Percentiles rank a stretch among this genome's conserved stretches.
These are phyloP conservation scores for Teunomyces aglyptinius DNA, from an alignment of 805 yeast genomes.

Conservation along the genomic window DNA sequence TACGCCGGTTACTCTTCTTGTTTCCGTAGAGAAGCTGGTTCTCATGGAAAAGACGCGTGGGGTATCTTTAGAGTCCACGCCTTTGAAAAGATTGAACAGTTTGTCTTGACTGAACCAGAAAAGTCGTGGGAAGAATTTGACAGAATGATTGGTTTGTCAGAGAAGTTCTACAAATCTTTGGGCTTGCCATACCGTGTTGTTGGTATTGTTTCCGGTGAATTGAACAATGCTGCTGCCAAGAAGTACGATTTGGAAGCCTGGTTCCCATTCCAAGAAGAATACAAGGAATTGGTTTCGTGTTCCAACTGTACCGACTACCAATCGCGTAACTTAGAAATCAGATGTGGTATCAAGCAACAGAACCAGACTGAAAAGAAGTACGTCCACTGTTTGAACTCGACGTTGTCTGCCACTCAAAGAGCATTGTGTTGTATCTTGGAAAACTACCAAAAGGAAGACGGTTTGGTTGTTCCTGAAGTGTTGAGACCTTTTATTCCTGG, in stretches of 20 bases:
- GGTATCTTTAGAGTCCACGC: conserved; percentile 99
- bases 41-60: conserved; percentile 99
- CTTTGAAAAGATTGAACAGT: conserved; percentile 97
- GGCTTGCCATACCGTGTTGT: conserved; percentile 96
- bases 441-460: conserved; percentile 97
- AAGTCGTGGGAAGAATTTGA: conserved; percentile 98
- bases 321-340: conserved; percentile 95
- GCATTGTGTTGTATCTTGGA: conserved; percentile 96
- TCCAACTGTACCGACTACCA: conserved; percentile 99
- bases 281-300: conserved; percentile 96
- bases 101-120: conserved; percentile 93
- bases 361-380: conserved; percentile 95
- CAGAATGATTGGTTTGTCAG: conserved; percentile 86
- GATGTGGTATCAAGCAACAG: conserved; percentile 96
- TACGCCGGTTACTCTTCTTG: conserved; percentile 98
- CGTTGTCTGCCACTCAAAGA: conserved; percentile 97
- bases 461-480: conserved; percentile 90
- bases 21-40: conserved; percentile 99
- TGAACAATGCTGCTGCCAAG: conserved; percentile 98
- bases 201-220: conserved; percentile 97
- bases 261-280: conserved; percentile 99
- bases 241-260: conserved; percentile 98
- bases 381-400: conserved; percentile 97
- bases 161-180: conserved; percentile 88
- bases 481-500: conserved; percentile 96